Percentiles rank a stretch among this genome's conserved stretches.
phyloP scores from a whole-genome alignment of 2,329 filamentous ascomycete species.

The Thielaviopsis euricoi region DNA sequence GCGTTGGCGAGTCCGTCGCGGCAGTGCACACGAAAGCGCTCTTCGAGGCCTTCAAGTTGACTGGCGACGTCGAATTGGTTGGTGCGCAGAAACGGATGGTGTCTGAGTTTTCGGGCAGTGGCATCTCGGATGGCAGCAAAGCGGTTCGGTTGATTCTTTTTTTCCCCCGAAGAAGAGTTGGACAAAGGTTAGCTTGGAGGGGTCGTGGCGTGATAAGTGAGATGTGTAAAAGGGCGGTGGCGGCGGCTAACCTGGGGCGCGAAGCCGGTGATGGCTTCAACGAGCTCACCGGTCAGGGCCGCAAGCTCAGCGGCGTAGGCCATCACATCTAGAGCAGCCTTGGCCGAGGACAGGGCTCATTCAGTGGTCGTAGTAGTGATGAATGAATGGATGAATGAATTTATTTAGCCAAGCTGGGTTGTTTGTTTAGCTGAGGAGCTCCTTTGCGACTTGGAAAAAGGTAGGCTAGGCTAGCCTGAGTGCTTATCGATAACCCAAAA shows the following conservation, averaged over 20 bases:
- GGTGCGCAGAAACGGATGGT: slow-evolving; percentile 44
- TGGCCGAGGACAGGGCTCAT: background rate
- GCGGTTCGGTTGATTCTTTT: slow-evolving; percentile 11
- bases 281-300: slow-evolving; percentile 52
- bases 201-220: background rate
- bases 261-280: slow-evolving; percentile 44
- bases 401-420: no score
- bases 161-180: background rate
- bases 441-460: background rate
- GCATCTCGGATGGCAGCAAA: slow-evolving; percentile 20
- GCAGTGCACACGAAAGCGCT: slow-evolving; percentile 69
- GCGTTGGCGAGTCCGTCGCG: slow-evolving; percentile 66
- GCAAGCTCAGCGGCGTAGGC: slow-evolving; percentile 50
- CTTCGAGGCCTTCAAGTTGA: slow-evolving; percentile 55
- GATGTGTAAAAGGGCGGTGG: no score
- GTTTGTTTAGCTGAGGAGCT: no score
- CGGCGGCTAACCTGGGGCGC: slow-evolving; percentile 27
- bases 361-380: no score
- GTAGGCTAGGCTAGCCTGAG: background rate
- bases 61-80: slow-evolving; percentile 60
- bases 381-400: no score
- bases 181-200: background rate
- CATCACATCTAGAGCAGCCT: slow-evolving; percentile 31
- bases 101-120: slow-evolving; percentile 25
- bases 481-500: background rate